Percentiles rank a stretch among this genome's conserved stretches.
Evolutionary conservation across 805 yeast genomes (phyloP).

Genomic region (Nakazawaea ernobii): DNA sequence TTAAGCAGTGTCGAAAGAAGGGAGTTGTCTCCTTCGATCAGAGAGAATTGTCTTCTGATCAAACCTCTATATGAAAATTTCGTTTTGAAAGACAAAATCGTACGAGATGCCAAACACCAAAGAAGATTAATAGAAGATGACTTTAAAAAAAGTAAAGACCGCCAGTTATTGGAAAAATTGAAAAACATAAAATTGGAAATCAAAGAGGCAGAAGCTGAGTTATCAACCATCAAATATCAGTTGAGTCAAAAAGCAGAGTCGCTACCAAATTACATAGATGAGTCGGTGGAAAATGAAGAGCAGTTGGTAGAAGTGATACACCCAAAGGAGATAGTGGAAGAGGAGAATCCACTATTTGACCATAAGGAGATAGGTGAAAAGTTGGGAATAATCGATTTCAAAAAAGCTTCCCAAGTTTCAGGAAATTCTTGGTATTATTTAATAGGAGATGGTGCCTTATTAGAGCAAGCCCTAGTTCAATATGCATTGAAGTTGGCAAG

Average conservation of each 20-base stretch:
- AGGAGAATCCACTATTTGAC: slow-evolving; percentile 30
- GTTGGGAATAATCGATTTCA: slow-evolving; percentile 66
- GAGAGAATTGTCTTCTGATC: slow-evolving; percentile 13
- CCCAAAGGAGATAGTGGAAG: slow-evolving; percentile 21
- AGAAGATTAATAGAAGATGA: slow-evolving; percentile 17
- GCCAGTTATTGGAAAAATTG: slow-evolving; percentile 17
- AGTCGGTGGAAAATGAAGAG: slow-evolving; percentile 36
- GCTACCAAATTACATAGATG: slow-evolving; percentile 60
- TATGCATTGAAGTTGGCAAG: slow-evolving; percentile 69
- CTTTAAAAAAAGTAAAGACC: slow-evolving; percentile 16
- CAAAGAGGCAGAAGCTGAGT: slow-evolving; percentile 24
- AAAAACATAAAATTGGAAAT: slow-evolving; percentile 21
- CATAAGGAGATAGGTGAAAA: slow-evolving; percentile 69
- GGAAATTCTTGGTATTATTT: slow-evolving; percentile 90
- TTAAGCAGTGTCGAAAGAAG: slow-evolving; percentile 27
- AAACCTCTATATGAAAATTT: slow-evolving; percentile 16
- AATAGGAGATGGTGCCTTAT: slow-evolving; percentile 74
- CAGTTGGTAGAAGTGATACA: slow-evolving; percentile 50
- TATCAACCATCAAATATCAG: slow-evolving; percentile 27
- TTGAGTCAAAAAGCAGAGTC: slow-evolving; percentile 37
- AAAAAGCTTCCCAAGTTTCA: slow-evolving; percentile 64
- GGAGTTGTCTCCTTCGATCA: slow-evolving; percentile 15
- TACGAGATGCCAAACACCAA: slow-evolving; percentile 17
- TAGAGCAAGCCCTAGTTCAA: slow-evolving; percentile 87
- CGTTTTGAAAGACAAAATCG: slow-evolving; percentile 8